These are phyloP conservation scores for Cytospora mali DNA, from an alignment of 2,329 filamentous ascomycete genomes.

Conservation along the genomic window DNA sequence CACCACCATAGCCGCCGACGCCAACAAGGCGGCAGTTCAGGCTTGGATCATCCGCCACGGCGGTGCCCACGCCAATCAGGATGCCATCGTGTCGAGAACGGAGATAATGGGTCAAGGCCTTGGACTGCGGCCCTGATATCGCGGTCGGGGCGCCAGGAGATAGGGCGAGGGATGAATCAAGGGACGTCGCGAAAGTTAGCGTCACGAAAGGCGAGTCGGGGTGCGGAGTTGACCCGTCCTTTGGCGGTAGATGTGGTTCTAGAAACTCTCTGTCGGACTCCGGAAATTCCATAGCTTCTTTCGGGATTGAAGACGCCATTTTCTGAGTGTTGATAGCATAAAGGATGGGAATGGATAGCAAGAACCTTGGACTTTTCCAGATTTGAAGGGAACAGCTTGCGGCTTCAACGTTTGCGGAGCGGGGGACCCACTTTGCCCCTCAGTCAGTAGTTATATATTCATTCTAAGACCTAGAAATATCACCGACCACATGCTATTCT, in stretches of 20 bases:
- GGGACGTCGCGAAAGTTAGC: slow-evolving; percentile 86
- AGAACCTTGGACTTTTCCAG: too few species aligned
- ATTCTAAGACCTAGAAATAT: too few species aligned
- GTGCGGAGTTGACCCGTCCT: neutral
- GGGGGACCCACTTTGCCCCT: too few species aligned
- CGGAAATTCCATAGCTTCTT: neutral
- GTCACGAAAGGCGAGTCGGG: slow-evolving; percentile 59
- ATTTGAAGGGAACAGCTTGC: too few species aligned
- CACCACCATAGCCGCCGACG: slow-evolving; percentile 34
- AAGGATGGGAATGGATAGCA: too few species aligned
- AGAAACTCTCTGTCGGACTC: neutral
- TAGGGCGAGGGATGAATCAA: slow-evolving; percentile 79
- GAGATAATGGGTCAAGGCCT: slow-evolving; percentile 91
- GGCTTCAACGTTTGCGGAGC: too few species aligned
- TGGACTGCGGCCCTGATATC: slow-evolving; percentile 80
- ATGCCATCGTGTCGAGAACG: slow-evolving; percentile 83
- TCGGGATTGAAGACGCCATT: neutral
- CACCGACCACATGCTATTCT: too few species aligned
- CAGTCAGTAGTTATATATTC: too few species aligned
- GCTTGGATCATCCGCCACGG: slow-evolving; percentile 79
- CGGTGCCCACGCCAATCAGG: slow-evolving; percentile 80
- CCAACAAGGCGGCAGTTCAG: slow-evolving; percentile 79
- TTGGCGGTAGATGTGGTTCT: neutral
- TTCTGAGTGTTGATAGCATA: neutral
- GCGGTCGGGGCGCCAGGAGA: slow-evolving; percentile 76